Evolutionary conservation across 768 basidiomycete genomes (phyloP), one percentile per base, ranked within the genome.

Genomic region (Ramaria sp.): DNA sequence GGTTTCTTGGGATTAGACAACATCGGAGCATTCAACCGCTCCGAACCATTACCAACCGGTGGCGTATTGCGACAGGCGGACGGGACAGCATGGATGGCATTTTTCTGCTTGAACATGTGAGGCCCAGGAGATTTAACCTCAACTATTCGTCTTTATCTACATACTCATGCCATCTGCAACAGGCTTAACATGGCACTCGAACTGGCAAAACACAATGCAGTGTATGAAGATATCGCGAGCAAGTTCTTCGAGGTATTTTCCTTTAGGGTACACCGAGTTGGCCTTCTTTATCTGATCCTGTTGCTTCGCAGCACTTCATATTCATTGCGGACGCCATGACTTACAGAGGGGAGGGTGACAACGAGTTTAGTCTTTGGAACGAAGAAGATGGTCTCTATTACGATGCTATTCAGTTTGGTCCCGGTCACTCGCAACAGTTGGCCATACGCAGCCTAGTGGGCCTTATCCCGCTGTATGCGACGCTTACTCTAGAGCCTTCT

Each of bases 251-350:
- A 92, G 77, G 87, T 83, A 48, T 27, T 69, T 60, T 22, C 50
- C 13, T n/a, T 46, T 50, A 31, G 12, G 33, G 9, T 43, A 17
- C 43, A 17, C n/a, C 33, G 20, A 42, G 20, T 47, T 27, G 9
- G 17, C 56, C 7, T 57, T n/a, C 41, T 51, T 57, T 34, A 15
- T 19, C 61, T 27, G 27, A 60, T 13, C 34, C 13, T 13, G 13
- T 13, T 22, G 50, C 58, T 41, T n/a, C 19, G 30, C 64, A 93
- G 86, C 93, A 98, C 69, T 99, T 98, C 71, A 86, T 98, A 65
- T 95, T 93, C 75, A 99, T 99, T 53, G 83, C 96, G 9, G 96
- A 99, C 67, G 96, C 96, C 7, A 98, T 99, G 96, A 96, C 96
- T 0, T 97, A 80, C 72, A 78, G 80, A 64, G 60, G 65, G 24